Evolutionary conservation across 345 rosid genomes (phyloP), one percentile per base, ranked within the genome.

Genomic region (Eucalyptus regnans): DNA sequence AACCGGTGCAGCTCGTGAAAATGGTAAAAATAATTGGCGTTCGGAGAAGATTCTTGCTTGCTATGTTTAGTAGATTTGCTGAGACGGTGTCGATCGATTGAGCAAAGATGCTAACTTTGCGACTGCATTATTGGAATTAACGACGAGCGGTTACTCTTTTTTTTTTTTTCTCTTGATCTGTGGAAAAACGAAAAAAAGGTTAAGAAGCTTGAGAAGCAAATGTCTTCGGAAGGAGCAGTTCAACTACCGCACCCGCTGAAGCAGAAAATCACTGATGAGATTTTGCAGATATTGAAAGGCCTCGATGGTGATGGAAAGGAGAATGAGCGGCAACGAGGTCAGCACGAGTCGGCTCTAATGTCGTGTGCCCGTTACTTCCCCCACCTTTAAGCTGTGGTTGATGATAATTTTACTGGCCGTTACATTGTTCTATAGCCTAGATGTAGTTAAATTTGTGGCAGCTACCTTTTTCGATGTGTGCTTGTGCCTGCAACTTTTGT

Each of bases 221-320:
- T 94, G 31, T 50, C 89, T 25, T 79, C 68, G 60, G 90, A 93
- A 31, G 94, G 94, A 89, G 87, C 89, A 14, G 90, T 87, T 89
- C 94, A 95, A 86, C 88, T 98, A 60, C 95, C 97, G 23, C 90
- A 81, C 88, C 86, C 90, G 64, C 91, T 95, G 87, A 96, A 95
- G 88, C 94, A 90, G 88, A 94, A 87, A 91, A 92, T 98, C 90
- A 91, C 92, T 27, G 96, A 96, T 91, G 98, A 98, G 92, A 93
- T 98, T 88, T 86, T 98, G 83, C 90, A 60, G 93, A 91, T 91
- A 89, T 89, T 98, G 85, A 95, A 89, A 91, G 93, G 91, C 89
- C 91, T 95, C 88, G 89, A 90, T 64, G 91, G 86, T 6, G 92
- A 91, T 88, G 94, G 94, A 2, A 94, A 91, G 94, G 89, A 88